phyloP scores from a whole-genome alignment of 2,329 filamentous ascomycete species.

The Ceratocystis harringtonii region DNA sequence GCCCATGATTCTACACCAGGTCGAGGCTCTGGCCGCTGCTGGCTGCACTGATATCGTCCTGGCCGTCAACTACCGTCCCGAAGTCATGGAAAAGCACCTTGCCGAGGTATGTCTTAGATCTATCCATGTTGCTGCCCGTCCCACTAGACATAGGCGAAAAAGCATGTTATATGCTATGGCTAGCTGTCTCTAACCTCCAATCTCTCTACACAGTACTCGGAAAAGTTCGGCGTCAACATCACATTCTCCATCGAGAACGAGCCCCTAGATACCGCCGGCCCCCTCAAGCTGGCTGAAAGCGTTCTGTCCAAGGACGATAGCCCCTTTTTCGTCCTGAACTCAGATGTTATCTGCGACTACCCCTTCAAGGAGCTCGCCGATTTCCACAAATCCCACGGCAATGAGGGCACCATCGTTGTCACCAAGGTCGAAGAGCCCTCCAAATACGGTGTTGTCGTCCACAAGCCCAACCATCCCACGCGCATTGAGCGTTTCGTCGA shows the following conservation, averaged over 20 bases:
- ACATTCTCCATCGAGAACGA: conserved; percentile 95
- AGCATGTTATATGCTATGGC: conserved; percentile 8
- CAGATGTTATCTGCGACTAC: conserved; percentile 95
- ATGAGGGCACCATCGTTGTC: conserved; percentile 94
- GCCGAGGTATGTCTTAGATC: conserved; percentile 51
- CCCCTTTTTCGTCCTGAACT: conserved; percentile 97
- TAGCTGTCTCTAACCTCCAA: conserved; percentile 8
- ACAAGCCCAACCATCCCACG: conserved; percentile 81
- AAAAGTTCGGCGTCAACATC: conserved; percentile 85
- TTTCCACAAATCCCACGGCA: conserved; percentile 85
- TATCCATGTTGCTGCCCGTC: not conserved
- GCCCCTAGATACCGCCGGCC: conserved; percentile 86
- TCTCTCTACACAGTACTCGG: conserved; percentile 51
- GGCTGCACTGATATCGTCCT: conserved; percentile 96
- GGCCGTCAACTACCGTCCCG: conserved; percentile 95
- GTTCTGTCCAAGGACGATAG: conserved; percentile 84
- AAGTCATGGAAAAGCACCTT: conserved; percentile 90
- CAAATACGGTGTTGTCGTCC: conserved; percentile 96
- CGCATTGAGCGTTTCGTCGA: conserved; percentile 98
- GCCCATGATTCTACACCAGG: conserved; percentile 97
- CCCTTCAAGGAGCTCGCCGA: conserved; percentile 78
- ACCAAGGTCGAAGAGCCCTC: conserved; percentile 98
- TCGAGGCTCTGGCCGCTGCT: conserved; percentile 82
- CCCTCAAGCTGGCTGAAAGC: conserved; percentile 85
- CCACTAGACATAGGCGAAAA: no score